Evolutionary conservation across 768 basidiomycete species (phyloP).

Genomic region (Hypsizygus marmoreus): DNA sequence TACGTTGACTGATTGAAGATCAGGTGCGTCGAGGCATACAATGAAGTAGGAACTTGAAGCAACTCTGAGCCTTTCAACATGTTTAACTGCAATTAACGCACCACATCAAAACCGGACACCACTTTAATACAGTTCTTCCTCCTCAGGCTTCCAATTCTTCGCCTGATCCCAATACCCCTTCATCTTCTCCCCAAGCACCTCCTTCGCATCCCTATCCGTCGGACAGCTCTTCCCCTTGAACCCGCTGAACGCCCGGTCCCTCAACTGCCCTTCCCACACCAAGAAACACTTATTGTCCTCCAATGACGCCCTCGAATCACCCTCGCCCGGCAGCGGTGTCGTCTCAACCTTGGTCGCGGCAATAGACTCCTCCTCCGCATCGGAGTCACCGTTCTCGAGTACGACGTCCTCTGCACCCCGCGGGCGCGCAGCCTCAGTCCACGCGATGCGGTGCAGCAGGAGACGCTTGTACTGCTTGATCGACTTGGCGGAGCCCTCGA

Average conservation of each 20-base stretch:
- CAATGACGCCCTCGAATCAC: slow-evolving; percentile 48
- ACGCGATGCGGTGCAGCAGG: slow-evolving; percentile 85
- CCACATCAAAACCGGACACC: not conserved
- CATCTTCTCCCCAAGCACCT: slow-evolving; percentile 80
- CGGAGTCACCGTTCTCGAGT: slow-evolving; percentile 53
- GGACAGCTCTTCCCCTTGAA: slow-evolving; percentile 85
- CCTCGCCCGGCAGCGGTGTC: slow-evolving; percentile 23
- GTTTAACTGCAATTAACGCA: not conserved
- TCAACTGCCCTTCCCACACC: slow-evolving; percentile 90
- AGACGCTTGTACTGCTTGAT: slow-evolving; percentile 86
- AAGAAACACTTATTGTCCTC: slow-evolving; percentile 88
- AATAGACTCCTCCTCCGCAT: slow-evolving; percentile 32
- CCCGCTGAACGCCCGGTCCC: slow-evolving; percentile 76
- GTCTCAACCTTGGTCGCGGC: slow-evolving; percentile 37
- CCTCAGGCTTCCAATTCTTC: slow-evolving; percentile 86
- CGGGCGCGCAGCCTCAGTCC: slow-evolving; percentile 90
- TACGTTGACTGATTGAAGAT: too few species aligned
- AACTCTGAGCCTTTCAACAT: too few species aligned
- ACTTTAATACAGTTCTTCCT: slow-evolving; percentile 67
- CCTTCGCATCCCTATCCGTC: slow-evolving; percentile 84
- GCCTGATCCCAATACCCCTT: slow-evolving; percentile 94
- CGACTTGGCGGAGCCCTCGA: slow-evolving; percentile 87
- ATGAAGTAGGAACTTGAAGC: too few species aligned
- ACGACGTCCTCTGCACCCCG: slow-evolving; percentile 74
- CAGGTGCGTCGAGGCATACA: too few species aligned